Conservation (phyloP, 2,329 filamentous ascomycete genomes). For the Monosporascus ibericus region DNA sequence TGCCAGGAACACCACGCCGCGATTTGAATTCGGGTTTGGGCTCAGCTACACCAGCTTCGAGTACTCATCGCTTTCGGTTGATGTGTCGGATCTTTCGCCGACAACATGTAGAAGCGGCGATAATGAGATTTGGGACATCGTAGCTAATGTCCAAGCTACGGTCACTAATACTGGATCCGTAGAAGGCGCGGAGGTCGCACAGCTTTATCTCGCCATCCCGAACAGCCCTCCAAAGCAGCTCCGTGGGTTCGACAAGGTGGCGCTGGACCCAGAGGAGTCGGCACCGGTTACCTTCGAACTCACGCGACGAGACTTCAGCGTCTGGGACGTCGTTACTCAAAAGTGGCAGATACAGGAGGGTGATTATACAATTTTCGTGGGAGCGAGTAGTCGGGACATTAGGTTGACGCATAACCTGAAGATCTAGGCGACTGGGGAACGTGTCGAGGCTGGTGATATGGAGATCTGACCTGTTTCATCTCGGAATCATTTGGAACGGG, state of each 20-base stretch:
- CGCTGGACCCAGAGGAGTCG: constrained; percentile 40
- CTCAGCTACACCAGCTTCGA: constrained; percentile 63
- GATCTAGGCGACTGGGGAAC: constrained; percentile 7
- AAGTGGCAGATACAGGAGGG: constrained; percentile 52
- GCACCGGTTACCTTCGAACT: constrained; percentile 47
- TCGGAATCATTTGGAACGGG: background rate
- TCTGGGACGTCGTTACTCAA: constrained; percentile 55
- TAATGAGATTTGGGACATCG: constrained; percentile 40
- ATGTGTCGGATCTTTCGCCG: constrained; percentile 29
- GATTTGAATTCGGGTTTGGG: constrained; percentile 62
- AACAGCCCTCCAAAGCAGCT: constrained; percentile 41
- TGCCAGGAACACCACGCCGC: constrained; percentile 47
- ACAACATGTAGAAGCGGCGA: constrained; percentile 36
- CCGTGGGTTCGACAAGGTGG: constrained; percentile 56
- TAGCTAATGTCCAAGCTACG: constrained; percentile 48
- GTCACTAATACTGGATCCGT: constrained; percentile 61
- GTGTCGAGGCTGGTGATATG: background rate
- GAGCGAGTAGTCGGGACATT: constrained; percentile 40
- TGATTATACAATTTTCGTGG: constrained; percentile 35
- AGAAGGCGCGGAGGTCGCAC: constrained; percentile 58
- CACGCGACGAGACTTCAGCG: constrained; percentile 56
- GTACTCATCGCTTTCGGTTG: constrained; percentile 39
- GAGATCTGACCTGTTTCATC: background rate
- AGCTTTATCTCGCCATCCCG: constrained; percentile 50
- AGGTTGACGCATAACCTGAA: constrained; percentile 29